Evolutionary conservation across 768 basidiomycete species (phyloP), one percentile per base, ranked within the genome.

Genomic region (Boletus rex-veris): DNA sequence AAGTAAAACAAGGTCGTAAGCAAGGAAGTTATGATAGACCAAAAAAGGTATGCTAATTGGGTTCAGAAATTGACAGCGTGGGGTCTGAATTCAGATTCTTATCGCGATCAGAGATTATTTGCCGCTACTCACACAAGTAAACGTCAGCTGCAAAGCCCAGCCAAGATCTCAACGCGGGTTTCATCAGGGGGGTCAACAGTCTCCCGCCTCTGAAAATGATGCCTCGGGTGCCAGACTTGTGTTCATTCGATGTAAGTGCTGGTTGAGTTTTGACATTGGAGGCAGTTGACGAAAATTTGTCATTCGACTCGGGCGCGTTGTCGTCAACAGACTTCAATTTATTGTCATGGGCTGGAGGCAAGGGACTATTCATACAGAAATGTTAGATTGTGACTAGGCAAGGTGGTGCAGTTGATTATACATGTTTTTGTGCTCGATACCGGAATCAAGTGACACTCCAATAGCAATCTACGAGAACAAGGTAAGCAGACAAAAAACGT

Each of bases 1-100:
- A 92, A 95, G 71, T 94, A 95, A 74, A 95, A 95, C 4, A 95
- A 75, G 4, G 88, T 84, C 1, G 87, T 85, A 7, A 86, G 80
- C 18, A 93, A 81, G 4, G 83, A 79, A 2, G 92, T 94, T 66
- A 89, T 83, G 45, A 90, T 77, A 1, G 91, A 88, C 88, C 89
- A 92, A 69, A 86, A 90, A 16, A 88, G 74, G 64, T 85, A 91
- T 5, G 87, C 89, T 91, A 52, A 46, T 48, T 24, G 30, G 3
- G 14, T 55, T 50, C 26, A 19, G 16, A 33, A 35, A 6, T 38
- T 15, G 40, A 30, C 28, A 28, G 12, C 3, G 5, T 9, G 39
- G 7, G 18, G 16, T 40, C 19, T 19, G 10, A 44, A 38, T 45
- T 65, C 38, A 62, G 50, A 49, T 38, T 45, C 21, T 48, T 15